Evolutionary conservation across 1,139 yeast genomes (phyloP), one percentile per base, ranked within the genome.

Genomic region (Kodamaea derodonti): DNA sequence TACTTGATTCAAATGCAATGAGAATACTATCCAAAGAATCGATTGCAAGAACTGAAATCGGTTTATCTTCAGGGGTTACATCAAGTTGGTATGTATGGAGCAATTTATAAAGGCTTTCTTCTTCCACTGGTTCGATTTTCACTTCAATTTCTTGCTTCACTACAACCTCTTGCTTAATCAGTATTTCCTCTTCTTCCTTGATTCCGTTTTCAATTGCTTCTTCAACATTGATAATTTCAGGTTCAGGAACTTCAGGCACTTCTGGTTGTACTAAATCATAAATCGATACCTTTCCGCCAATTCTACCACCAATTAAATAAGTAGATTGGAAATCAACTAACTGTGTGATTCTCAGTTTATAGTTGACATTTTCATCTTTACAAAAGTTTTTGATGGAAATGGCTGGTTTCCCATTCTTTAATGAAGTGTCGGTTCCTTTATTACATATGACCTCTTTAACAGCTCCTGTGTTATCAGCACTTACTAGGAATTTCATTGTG

Each of bases 361-460:
- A 42, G 7, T 62, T 51, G 18, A 52, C 40, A 10, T 56, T 51
- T 6, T 61, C 73, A 33, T 64, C 65, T 7, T 54, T 49, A 32
- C 71, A 61, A 35, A 62, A 64, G 29, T 67, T 60, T 32, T 54
- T 65, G 15, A 75, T 56, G 24, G 71, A 59, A 31, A 62, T 65
- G 2, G 84, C 83, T 43, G 76, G 80, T n/a, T 56, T 51, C 1
- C 75, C 80, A 33, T 69, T 73, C 48, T 77, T 75, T 34, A 68
- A 66, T 4, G 90, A 80, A 4, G 90, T 82, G 47, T 84, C 87
- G 0, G 86, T 79, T 0, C 87, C 87, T 37, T 68, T 62, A 24
- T 60, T 51, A 45, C 83, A 81, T 4, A 65, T 49, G 10, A 81
- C 62, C 49, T 80, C 84, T 52, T 77, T 78, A 29, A 76, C 51